phyloP scores from a whole-genome alignment of 352 stramenopile genomes.

The Phytophthora parvispora region DNA sequence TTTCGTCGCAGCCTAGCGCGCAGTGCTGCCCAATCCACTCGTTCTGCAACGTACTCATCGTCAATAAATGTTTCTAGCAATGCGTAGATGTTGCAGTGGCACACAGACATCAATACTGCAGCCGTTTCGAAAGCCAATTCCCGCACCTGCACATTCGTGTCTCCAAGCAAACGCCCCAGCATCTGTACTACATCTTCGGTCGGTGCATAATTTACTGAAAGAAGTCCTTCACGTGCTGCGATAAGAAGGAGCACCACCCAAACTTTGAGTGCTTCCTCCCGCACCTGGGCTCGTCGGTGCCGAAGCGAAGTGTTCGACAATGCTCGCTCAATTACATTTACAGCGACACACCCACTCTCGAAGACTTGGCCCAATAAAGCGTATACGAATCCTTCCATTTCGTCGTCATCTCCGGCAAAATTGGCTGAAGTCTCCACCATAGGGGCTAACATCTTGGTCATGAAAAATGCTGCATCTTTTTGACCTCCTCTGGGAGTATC shows the following conservation, averaged over 20 bases:
- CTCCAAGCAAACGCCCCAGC: conserved; percentile 58
- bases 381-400: conserved; percentile 53
- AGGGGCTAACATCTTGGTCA: conserved; percentile 54
- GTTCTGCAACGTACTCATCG: conserved; percentile 62
- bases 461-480: conserved; percentile 29
- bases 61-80: conserved; percentile 58
- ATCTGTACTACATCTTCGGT: conserved; percentile 39
- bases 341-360: conserved; percentile 24
- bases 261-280: conserved; percentile 67
- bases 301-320: conserved; percentile 46
- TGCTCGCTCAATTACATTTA: conserved; percentile 30
- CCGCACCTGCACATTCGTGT: conserved; percentile 55
- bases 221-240: conserved; percentile 25
- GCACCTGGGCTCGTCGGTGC: conserved; percentile 66
- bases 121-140: conserved; percentile 56
- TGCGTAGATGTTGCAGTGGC: conserved; percentile 49
- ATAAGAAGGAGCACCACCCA: conserved; percentile 68
- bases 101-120: conserved; percentile 42
- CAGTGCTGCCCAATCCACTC: conserved; percentile 62
- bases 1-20: conserved; percentile 46
- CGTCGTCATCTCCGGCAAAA: conserved; percentile 58
- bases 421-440: conserved; percentile 71
- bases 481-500: neutral
- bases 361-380: conserved; percentile 47
- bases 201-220: conserved; percentile 22